Conservation (phyloP, 164 flowering plant genomes). For the Cinnamomum chago region DNA sequence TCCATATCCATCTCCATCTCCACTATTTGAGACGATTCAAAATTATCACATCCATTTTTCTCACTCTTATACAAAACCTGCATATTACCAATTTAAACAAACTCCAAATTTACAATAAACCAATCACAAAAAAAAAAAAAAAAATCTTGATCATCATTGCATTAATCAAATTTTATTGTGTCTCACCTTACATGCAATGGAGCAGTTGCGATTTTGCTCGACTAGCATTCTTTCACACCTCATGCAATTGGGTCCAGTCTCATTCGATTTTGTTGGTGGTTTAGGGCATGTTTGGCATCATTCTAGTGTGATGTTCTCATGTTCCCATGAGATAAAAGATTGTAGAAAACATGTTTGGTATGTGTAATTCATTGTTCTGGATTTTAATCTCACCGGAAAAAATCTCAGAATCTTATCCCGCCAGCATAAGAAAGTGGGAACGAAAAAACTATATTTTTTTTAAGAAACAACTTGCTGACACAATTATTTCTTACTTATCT, state of each 20-base stretch:
- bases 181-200: conserved; percentile 67
- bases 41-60: background rate
- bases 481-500: too few relatives aligned
- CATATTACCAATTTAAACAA: background rate
- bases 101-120: background rate
- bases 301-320: too few relatives aligned
- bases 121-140: background rate
- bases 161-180: background rate
- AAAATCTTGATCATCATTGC: too few relatives aligned
- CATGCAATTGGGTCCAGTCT: conserved; percentile 41
- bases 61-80: conserved; percentile 3
- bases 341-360: too few relatives aligned
- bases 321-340: too few relatives aligned
- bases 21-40: background rate
- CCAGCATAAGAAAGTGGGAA: too few relatives aligned
- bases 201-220: conserved; percentile 62
- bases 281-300: conserved; percentile 1
- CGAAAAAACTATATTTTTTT: too few relatives aligned
- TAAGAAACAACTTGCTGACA: too few relatives aligned
- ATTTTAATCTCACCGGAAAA: too few relatives aligned
- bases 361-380: too few relatives aligned
- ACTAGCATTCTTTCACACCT: conserved; percentile 54
- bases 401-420: too few relatives aligned
- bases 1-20: background rate
- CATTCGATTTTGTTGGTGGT: conserved; percentile 31